These are phyloP conservation scores for Phtheirospermum japonicum DNA, from an alignment of 257 asterid genomes.

Conservation along the genomic window DNA sequence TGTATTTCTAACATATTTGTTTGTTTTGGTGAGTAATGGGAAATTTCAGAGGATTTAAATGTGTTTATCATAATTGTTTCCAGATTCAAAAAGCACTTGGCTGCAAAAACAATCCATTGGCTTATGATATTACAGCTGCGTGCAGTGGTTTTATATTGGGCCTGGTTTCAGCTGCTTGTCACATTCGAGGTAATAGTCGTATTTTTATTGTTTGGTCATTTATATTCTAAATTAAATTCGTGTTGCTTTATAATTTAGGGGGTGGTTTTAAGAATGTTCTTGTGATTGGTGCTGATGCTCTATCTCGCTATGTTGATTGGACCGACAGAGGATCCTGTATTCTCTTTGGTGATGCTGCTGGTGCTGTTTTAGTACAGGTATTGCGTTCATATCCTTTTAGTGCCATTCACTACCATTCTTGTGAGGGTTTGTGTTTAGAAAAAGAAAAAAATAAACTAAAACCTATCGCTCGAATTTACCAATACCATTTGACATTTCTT, in stretches of 20 bases:
- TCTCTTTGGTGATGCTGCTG: conserved; percentile 98
- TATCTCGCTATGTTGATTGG: conserved; percentile 95
- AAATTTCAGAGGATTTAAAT: too few relatives aligned
- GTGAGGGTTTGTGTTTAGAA: too few relatives aligned
- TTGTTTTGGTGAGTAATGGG: too few relatives aligned
- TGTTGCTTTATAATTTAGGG: conserved; percentile 44
- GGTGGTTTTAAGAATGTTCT: conserved; percentile 94
- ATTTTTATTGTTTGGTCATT: too few relatives aligned
- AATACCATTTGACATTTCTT: too few relatives aligned
- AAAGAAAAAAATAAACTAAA: too few relatives aligned
- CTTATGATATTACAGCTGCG: conserved; percentile 94
- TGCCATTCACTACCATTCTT: too few relatives aligned
- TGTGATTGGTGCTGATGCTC: conserved; percentile 94
- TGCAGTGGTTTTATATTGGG: conserved; percentile 96
- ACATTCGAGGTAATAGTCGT: conserved; percentile 85
- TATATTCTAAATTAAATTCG: too few relatives aligned
- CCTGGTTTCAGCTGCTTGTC: conserved; percentile 93
- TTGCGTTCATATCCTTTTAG: too few relatives aligned
- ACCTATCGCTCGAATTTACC: too few relatives aligned
- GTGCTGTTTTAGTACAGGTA: conserved; percentile 88
- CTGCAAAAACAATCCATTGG: conserved; percentile 78
- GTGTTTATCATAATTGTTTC: conserved; percentile 17
- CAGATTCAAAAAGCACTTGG: conserved; percentile 89
- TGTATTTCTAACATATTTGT: too few relatives aligned
- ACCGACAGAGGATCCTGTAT: conserved; percentile 93